Percentiles rank a stretch among this genome's conserved stretches.
phyloP scores from a whole-genome alignment of 805 yeast species.

The Metschnikowia gelsemii region DNA sequence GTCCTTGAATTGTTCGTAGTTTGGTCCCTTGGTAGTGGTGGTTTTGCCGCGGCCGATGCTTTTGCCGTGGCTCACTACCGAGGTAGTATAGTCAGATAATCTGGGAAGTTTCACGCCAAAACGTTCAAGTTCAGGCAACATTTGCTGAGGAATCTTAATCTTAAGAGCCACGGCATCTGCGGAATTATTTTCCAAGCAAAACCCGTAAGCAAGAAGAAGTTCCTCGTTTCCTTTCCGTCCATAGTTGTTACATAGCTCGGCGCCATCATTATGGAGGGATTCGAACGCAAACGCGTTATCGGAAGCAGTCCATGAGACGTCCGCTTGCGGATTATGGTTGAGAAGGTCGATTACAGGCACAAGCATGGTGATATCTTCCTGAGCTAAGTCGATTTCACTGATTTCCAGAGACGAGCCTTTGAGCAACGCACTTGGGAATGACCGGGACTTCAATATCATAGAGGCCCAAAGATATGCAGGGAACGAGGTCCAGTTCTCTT shows the following conservation, averaged over 20 bases:
- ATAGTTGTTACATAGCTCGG: conserved; percentile 68
- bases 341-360: conserved; percentile 76
- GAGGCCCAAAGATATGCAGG: conserved; percentile 75
- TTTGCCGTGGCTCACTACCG: conserved; percentile 23
- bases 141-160: conserved; percentile 48
- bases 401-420: conserved; percentile 29
- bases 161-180: conserved; percentile 62
- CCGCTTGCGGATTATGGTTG: conserved; percentile 63
- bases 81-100: conserved; percentile 39
- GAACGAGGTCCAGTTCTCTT: conserved; percentile 59
- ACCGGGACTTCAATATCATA: conserved; percentile 68
- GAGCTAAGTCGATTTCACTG: conserved; percentile 16
- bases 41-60: too few species aligned
- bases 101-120: conserved; percentile 41
- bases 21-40: conserved; percentile 2
- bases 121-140: conserved; percentile 29
- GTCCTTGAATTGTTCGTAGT: conserved; percentile 24
- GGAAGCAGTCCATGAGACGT: conserved; percentile 60
- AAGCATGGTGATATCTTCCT: conserved; percentile 58
- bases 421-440: conserved; percentile 75
- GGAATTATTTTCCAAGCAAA: conserved; percentile 55
- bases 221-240: conserved; percentile 90
- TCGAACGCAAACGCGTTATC: conserved; percentile 39
- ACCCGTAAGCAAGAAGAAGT: conserved; percentile 78
- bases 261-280: conserved; percentile 31